Conservation (phyloP, 2,329 filamentous ascomycete genomes). For the Chaetomium olivaceum region DNA sequence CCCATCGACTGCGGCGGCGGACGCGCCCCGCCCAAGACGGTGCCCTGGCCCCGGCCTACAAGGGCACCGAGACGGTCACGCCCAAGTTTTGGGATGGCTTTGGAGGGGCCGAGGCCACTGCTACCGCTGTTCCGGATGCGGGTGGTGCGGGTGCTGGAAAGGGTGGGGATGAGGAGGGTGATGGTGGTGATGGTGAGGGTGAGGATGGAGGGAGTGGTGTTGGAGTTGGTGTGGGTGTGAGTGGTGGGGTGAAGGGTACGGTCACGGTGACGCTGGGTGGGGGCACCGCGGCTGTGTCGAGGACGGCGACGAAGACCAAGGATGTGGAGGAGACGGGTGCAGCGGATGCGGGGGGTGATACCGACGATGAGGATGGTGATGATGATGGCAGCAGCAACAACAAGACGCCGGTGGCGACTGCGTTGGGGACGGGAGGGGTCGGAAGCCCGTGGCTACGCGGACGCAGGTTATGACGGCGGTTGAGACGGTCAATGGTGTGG, state of each 20-base stretch:
- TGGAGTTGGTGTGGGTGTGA: background rate
- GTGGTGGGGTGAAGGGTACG: background rate
- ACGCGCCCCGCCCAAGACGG: background rate
- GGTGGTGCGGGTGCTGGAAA: background rate
- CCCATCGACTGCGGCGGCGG: background rate
- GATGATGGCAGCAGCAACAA: background rate
- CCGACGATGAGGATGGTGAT: background rate
- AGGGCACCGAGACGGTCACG: background rate
- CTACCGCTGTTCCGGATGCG: conserved; percentile 42
- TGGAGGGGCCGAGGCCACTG: background rate
- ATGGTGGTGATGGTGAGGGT: background rate
- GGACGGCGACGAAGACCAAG: background rate
- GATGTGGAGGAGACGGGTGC: background rate
- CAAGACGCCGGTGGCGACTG: too few species aligned
- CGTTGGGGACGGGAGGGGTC: too few species aligned
- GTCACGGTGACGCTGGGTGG: background rate
- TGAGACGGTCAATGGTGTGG: background rate
- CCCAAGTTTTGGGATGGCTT: background rate
- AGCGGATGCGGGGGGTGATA: too few species aligned
- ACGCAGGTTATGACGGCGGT: conserved; percentile 41
- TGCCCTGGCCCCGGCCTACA: background rate
- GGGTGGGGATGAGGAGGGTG: background rate
- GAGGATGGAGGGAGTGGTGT: background rate
- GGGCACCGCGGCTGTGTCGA: background rate
- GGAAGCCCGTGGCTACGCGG: background rate